Evolutionary conservation across 2,329 filamentous ascomycete species (phyloP).

Genomic region (Alternaria gansuensis): DNA sequence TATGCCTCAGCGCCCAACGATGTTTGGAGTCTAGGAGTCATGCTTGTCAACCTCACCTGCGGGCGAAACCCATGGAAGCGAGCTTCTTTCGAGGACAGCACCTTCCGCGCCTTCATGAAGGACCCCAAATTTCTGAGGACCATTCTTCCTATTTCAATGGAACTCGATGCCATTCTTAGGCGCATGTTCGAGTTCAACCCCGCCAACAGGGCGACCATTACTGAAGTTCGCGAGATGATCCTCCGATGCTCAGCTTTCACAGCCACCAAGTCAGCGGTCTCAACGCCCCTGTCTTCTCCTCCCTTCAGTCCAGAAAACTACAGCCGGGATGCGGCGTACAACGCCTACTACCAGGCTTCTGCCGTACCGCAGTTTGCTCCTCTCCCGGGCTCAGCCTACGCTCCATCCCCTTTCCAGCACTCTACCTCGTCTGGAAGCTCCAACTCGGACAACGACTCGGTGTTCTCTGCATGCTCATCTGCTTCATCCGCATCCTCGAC

Average conservation of each 20-base stretch:
- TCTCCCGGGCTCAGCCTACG: constrained; percentile 44
- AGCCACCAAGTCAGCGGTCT: constrained; percentile 54
- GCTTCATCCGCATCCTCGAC: constrained; percentile 50
- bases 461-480: constrained; percentile 53
- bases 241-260: constrained; percentile 79
- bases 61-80: constrained; percentile 99
- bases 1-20: constrained; percentile 96
- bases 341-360: constrained; percentile 42
- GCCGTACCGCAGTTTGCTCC: constrained; percentile 45
- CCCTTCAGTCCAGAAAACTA: constrained; percentile 56
- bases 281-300: constrained; percentile 56
- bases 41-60: constrained; percentile 96
- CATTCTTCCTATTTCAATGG: constrained; percentile 88
- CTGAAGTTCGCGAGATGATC: constrained; percentile 81
- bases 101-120: constrained; percentile 88
- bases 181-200: constrained; percentile 90
- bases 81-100: constrained; percentile 90
- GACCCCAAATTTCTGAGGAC: constrained; percentile 88
- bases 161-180: constrained; percentile 86
- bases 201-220: constrained; percentile 79
- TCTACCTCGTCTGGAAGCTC: constrained; percentile 51
- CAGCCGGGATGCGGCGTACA: constrained; percentile 41
- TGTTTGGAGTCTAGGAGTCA: constrained; percentile 97
- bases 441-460: constrained; percentile 53
- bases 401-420: constrained; percentile 42